phyloP scores from a whole-genome alignment of 2,329 filamentous ascomycete genomes.

The Samsoniella hepiali region DNA sequence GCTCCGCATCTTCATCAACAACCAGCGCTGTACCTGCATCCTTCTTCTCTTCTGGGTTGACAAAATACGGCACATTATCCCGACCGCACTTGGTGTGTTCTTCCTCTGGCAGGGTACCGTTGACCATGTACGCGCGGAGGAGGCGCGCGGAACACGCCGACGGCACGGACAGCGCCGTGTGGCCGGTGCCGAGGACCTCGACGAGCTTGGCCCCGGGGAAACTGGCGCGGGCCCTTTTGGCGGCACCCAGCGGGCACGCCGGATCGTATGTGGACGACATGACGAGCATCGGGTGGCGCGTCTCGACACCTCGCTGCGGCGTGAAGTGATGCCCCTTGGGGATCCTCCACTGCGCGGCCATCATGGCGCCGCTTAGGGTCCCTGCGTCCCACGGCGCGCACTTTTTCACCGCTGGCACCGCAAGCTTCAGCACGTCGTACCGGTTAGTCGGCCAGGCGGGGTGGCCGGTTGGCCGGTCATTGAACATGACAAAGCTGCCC shows the following conservation, averaged over 20 bases:
- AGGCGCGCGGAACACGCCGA: constrained; percentile 37
- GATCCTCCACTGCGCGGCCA: constrained; percentile 31
- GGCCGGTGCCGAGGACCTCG: constrained; percentile 42
- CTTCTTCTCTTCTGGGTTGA: neutral
- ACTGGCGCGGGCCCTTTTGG: constrained; percentile 32
- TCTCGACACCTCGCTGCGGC: constrained; percentile 31
- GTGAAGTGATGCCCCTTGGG: constrained; percentile 29
- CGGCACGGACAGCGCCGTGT: constrained; percentile 37
- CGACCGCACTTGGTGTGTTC: neutral
- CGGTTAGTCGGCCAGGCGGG: constrained; percentile 30
- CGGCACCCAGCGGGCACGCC: constrained; percentile 47
- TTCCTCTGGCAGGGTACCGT: constrained; percentile 37
- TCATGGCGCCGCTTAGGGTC: constrained; percentile 31
- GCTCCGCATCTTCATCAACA: neutral
- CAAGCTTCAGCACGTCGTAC: neutral
- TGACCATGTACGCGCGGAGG: constrained; percentile 35
- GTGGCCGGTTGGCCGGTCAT: constrained; percentile 27
- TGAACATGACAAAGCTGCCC: constrained; percentile 25
- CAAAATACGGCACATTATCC: neutral
- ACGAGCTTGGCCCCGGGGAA: constrained; percentile 39
- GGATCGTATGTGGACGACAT: constrained; percentile 39
- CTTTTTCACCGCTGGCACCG: constrained; percentile 11
- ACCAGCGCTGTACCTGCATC: neutral
- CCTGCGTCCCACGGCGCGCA: constrained; percentile 31
- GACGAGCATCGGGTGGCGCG: constrained; percentile 31